phyloP scores from a whole-genome alignment of 306 rosid species.

The Quercus ilex region DNA sequence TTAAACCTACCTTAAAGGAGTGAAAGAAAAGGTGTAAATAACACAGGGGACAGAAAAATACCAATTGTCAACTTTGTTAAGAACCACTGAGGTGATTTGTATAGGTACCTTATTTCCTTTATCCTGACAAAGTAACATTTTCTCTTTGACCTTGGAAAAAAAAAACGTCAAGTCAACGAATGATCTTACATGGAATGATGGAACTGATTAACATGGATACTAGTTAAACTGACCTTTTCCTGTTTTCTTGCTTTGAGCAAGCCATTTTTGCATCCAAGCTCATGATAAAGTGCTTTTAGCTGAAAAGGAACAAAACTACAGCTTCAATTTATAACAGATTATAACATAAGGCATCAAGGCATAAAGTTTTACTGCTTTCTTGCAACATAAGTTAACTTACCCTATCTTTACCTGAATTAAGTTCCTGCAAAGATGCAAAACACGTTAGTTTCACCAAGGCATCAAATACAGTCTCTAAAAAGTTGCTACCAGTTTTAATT shows the following conservation, averaged over 20 bases:
- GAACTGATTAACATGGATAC: conserved; percentile 8
- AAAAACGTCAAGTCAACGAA: conserved; percentile 20
- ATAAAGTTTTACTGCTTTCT: conserved; percentile 19
- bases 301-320: conserved; percentile 31
- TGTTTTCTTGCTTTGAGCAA: conserved; percentile 44
- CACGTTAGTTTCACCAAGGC: not conserved
- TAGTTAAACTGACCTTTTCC: conserved; percentile 50
- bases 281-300: conserved; percentile 67
- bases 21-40: conserved; percentile 11
- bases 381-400: conserved; percentile 45
- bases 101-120: conserved; percentile 35
- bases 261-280: conserved; percentile 71
- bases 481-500: not conserved
- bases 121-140: conserved; percentile 26
- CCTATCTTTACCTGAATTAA: conserved; percentile 64
- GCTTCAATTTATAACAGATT: not conserved
- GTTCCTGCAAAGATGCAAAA: conserved; percentile 59
- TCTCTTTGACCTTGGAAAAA: conserved; percentile 33
- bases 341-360: not conserved
- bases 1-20: conserved; percentile 32
- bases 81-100: conserved; percentile 5
- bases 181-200: conserved; percentile 12
- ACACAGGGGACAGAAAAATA: conserved; percentile 15
- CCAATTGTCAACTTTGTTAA: not conserved
- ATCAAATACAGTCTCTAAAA: not conserved